Evolutionary conservation across 768 basidiomycete genomes (phyloP), one percentile per base, ranked within the genome.

Genomic region (Leucosporidium scottii): DNA sequence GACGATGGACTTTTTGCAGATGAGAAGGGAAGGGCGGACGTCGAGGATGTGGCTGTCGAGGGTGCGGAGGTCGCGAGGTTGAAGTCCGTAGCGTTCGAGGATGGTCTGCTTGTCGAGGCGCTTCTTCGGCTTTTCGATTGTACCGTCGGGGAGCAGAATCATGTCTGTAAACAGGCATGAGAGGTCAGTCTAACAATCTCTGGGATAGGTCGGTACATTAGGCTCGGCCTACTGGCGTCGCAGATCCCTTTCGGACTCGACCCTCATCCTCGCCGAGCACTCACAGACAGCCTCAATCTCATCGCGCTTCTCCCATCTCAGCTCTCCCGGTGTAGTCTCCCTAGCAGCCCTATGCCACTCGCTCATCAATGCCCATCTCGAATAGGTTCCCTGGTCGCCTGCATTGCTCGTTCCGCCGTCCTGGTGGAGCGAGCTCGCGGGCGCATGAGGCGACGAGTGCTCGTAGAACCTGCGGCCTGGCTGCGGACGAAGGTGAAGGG

Each of bases 11-110:
- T 47, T 13, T 4, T 48, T 21, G 57, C 63, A 65, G 57, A 68
- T 57, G 49, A 71, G 44, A 44, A 71, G 58, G 18, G 66, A 64
- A 3, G 70, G 70, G 5, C 67, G 62, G 30, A 71, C 70, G 61
- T 71, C 70, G 64, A 71, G 66, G 51, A 71, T 58, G 63, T 71
- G 70, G 0, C 66, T 65, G 64, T 71, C 70, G 60, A 71, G 65
- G 7, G 66, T 63, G 23, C 70, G 66, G 12, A 71, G 66, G 28
- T 71, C 70, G 15, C 51, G 51, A 9, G 51, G 51, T 9, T 53
- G 23, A 3, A 53, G 51, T 9, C 51, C 51, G 21, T 53, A 53
- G 8, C 17, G 6, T 9, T 53, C 27, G 51, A 53, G 23, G 51
- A 53, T 53, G 17, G 23, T 27, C 27, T 53, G n/a, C 51, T 53